Evolutionary conservation across 306 rosid species (phyloP).

Genomic region (Cotoneaster glaucophyllus): DNA sequence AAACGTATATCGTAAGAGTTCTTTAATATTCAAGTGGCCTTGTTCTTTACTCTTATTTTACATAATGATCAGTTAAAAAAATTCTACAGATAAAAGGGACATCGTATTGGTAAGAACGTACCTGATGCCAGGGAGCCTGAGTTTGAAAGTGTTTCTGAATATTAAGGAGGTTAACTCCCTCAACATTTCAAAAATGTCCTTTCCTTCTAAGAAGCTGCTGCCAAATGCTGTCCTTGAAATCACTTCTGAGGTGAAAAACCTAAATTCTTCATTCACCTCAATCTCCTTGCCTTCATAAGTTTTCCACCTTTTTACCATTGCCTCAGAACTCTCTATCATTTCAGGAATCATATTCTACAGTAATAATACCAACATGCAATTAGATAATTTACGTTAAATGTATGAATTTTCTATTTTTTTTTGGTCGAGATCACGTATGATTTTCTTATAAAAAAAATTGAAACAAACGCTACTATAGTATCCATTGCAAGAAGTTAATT

Average conservation of each 20-base stretch:
- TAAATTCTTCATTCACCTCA: conserved; percentile 26
- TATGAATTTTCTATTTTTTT: too few species aligned
- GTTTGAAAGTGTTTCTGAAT: not conserved
- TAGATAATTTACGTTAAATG: not conserved
- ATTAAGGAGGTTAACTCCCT: not conserved
- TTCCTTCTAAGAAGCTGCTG: conserved; percentile 16
- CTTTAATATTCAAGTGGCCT: too few species aligned
- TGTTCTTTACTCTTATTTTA: too few species aligned
- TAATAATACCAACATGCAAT: not conserved
- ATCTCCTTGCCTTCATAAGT: conserved; percentile 20
- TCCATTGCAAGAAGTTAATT: not conserved
- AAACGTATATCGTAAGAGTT: not conserved
- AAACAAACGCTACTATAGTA: too few species aligned
- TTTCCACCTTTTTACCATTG: conserved; percentile 25
- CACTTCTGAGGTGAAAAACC: conserved; percentile 25
- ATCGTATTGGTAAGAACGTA: not conserved
- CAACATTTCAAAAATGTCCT: conserved; percentile 22
- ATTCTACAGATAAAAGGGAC: not conserved
- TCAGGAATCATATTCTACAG: conserved; percentile 21
- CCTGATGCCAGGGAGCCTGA: conserved; percentile 13
- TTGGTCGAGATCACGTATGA: too few species aligned
- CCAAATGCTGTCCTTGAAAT: conserved; percentile 23
- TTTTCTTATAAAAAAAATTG: not conserved
- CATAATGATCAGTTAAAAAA: not conserved
- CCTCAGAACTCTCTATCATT: conserved; percentile 18